Conservation (phyloP, 768 basidiomycete species). For the Termitomyces sp. region DNA sequence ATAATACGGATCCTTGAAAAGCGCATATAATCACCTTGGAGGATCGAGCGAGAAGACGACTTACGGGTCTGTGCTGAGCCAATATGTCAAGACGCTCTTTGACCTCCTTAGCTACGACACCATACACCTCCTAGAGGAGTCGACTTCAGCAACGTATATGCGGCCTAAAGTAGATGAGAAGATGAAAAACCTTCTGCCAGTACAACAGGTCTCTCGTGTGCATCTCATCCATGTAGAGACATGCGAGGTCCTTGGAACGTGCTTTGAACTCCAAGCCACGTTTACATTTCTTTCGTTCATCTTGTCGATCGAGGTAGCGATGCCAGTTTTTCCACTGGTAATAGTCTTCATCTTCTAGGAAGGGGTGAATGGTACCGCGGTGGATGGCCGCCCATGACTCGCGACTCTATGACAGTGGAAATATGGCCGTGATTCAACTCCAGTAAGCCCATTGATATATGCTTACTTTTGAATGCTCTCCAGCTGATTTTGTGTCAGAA, state of each 20-base stretch:
- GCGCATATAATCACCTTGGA: neutral
- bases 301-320: constrained; percentile 31
- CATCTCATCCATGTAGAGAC: constrained; percentile 30
- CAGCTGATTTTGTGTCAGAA: constrained; percentile 23
- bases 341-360: constrained; percentile 34
- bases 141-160: neutral
- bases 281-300: constrained; percentile 24
- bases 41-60: constrained; percentile 3
- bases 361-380: constrained; percentile 29
- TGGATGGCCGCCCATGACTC: constrained; percentile 40
- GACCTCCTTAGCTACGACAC: constrained; percentile 20
- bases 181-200: constrained; percentile 24
- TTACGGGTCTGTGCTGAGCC: constrained; percentile 23
- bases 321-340: constrained; percentile 41
- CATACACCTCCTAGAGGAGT: constrained; percentile 25
- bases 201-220: constrained; percentile 26
- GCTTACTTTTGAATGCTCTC: constrained; percentile 35
- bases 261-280: constrained; percentile 27
- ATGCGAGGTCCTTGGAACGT: constrained; percentile 25
- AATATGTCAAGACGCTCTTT: constrained; percentile 23
- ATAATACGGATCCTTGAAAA: constrained; percentile 29
- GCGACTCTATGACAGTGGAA: constrained; percentile 25
- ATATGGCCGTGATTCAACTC: neutral
- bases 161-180: neutral
- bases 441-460: neutral